Conservation (phyloP, 208 protist genomes). For the Trypanosoma boissoni region DNA sequence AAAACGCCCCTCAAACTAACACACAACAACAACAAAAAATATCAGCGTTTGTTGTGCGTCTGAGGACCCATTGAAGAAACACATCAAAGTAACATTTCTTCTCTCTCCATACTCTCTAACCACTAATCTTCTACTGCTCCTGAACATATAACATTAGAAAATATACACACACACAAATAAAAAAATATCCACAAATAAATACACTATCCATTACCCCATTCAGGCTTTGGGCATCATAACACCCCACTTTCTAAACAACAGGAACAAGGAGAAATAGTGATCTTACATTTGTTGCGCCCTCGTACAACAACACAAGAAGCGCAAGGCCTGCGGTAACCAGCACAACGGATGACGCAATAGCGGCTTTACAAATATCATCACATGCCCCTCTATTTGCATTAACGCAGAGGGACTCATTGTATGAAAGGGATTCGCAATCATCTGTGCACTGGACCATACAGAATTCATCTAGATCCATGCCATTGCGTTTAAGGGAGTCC, state of each 20-base stretch:
- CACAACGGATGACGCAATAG: conserved; percentile 50
- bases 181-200: conserved; percentile 2
- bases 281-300: conserved; percentile 48
- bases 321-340: conserved; percentile 32
- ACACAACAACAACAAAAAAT: conserved; percentile 8
- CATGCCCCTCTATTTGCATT: conserved; percentile 23
- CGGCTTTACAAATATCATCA: conserved; percentile 67
- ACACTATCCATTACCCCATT: background rate
- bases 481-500: conserved; percentile 7
- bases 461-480: conserved; percentile 24
- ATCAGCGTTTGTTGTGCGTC: background rate
- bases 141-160: too few species aligned
- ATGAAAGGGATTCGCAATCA: conserved; percentile 26
- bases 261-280: conserved; percentile 40
- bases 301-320: conserved; percentile 28
- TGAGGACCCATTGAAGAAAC: too few species aligned
- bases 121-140: too few species aligned
- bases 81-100: background rate
- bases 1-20: conserved; percentile 1
- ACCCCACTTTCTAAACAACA: conserved; percentile 18
- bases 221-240: too few species aligned
- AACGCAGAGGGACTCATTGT: conserved; percentile 23
- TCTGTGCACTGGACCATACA: conserved; percentile 48
- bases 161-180: too few species aligned
- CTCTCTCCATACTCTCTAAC: background rate